A percentile compares a stretch with the other conserved stretches of the same genome.
Evolutionary conservation across 1,284 basidiomycete species (phyloP).

Genomic region (Papiliotrema laurentii): DNA sequence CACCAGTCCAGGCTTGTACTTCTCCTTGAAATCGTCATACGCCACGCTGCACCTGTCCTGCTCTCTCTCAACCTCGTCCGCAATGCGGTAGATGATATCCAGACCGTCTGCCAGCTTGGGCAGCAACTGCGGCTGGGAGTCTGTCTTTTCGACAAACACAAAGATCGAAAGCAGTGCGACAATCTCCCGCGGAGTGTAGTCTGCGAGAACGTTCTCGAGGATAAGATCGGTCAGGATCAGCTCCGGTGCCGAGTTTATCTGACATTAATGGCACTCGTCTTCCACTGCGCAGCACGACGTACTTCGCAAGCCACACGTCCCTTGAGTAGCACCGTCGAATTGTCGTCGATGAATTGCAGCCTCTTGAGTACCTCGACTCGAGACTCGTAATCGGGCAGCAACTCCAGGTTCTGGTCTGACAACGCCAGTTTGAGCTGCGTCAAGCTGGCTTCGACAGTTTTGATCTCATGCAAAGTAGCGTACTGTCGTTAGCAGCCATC

Average conservation of each 20-base stretch:
- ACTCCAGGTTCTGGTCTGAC: conserved; percentile 93
- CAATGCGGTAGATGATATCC: conserved; percentile 71
- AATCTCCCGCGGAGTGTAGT: conserved; percentile 89
- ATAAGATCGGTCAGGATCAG: conserved; percentile 95
- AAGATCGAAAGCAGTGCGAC: conserved; percentile 96
- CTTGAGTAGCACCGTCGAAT: conserved; percentile 90
- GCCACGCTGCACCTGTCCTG: conserved; percentile 75
- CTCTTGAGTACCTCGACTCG: conserved; percentile 86
- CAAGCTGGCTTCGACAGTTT: conserved; percentile 67
- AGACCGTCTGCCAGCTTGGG: conserved; percentile 67
- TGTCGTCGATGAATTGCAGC: conserved; percentile 86
- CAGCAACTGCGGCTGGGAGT: conserved; percentile 73
- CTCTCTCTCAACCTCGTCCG: conserved; percentile 73
- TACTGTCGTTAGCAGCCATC: conserved; percentile 62
- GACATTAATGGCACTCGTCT: neutral
- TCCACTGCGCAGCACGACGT: conserved; percentile 7
- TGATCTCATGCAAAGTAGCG: conserved; percentile 65
- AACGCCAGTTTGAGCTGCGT: conserved; percentile 70
- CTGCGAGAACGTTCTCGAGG: conserved; percentile 85
- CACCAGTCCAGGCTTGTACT: conserved; percentile 81
- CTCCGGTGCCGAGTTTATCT: conserved; percentile 97
- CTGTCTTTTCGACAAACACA: conserved; percentile 96
- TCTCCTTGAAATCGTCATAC: conserved; percentile 67
- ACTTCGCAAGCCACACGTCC: conserved; percentile 98
- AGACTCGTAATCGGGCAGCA: conserved; percentile 96